Conservation (phyloP, 305 asterid genomes). For the Ruellia speciosa region DNA sequence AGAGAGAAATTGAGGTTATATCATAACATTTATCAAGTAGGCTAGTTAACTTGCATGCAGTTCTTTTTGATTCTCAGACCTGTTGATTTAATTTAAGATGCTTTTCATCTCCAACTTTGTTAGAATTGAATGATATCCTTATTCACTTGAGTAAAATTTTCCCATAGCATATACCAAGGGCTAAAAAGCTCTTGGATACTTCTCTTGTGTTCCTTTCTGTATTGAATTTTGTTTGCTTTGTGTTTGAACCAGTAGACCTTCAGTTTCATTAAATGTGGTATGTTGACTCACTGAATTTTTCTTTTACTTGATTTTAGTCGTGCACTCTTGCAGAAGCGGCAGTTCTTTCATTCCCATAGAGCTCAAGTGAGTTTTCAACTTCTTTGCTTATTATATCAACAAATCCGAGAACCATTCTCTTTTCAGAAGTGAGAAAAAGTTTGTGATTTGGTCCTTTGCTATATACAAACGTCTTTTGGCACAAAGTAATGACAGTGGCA, state of each 20-base stretch:
- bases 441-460: neutral
- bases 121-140: constrained; percentile 14
- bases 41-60: constrained; percentile 1
- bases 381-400: neutral
- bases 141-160: constrained; percentile 9
- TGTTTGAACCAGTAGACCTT: neutral
- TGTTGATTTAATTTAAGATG: constrained; percentile 2
- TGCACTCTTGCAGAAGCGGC: constrained; percentile 88
- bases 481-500: neutral
- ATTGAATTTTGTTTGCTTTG: neutral
- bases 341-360: constrained; percentile 97
- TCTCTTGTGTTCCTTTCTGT: constrained; percentile 1
- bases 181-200: neutral
- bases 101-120: neutral
- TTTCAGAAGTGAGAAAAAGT: constrained; percentile 8
- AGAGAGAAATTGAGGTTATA: constrained; percentile 1
- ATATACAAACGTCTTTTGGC: neutral
- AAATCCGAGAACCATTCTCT: constrained; percentile 5
- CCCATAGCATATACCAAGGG: neutral
- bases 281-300: neutral
- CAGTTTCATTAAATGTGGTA: neutral
- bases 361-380: constrained; percentile 68
- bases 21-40: neutral
- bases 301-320: constrained; percentile 42
- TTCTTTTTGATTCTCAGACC: neutral